phyloP scores from a whole-genome alignment of 2,329 filamentous ascomycete species.

The Claviceps pusilla region DNA sequence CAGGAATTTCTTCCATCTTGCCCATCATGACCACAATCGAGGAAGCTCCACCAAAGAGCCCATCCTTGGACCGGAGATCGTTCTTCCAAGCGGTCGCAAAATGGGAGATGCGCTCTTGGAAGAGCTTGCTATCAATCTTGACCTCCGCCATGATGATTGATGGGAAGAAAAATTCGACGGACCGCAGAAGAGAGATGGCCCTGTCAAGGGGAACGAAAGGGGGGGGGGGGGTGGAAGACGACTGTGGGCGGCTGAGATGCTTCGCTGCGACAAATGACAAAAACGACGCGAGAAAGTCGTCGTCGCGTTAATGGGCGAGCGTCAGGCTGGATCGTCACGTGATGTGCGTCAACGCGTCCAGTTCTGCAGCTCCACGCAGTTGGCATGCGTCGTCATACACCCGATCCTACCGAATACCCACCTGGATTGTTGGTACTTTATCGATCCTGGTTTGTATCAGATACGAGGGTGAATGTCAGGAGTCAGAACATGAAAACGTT shows the following conservation, averaged over 20 bases:
- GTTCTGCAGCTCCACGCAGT: neutral
- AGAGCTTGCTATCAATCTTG: conserved; percentile 84
- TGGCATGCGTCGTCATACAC: neutral
- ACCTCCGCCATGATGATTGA: conserved; percentile 56
- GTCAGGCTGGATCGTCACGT: conserved; percentile 18
- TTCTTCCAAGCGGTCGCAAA: conserved; percentile 90
- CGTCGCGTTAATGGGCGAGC: conserved; percentile 27
- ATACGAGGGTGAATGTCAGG: too few species aligned
- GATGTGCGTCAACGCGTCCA: conserved; percentile 14
- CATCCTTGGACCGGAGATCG: conserved; percentile 78
- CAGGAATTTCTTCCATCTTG: conserved; percentile 77
- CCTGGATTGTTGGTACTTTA: neutral
- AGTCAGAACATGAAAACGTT: too few species aligned
- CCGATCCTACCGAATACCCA: neutral
- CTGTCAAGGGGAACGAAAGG: conserved; percentile 3
- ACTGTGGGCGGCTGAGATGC: conserved; percentile 11
- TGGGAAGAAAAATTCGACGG: conserved; percentile 16
- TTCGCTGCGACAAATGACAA: conserved; percentile 14
- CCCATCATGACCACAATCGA: conserved; percentile 87
- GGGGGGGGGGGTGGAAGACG: neutral
- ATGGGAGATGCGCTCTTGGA: conserved; percentile 82
- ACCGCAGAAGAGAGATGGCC: conserved; percentile 9
- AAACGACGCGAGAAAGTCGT: conserved; percentile 20
- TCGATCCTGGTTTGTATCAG: too few species aligned
- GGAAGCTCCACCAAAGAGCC: conserved; percentile 69